Evolutionary conservation across 1,284 basidiomycete genomes (phyloP), one percentile per base, ranked within the genome.

Genomic region (Cryptococcus neoformans): DNA sequence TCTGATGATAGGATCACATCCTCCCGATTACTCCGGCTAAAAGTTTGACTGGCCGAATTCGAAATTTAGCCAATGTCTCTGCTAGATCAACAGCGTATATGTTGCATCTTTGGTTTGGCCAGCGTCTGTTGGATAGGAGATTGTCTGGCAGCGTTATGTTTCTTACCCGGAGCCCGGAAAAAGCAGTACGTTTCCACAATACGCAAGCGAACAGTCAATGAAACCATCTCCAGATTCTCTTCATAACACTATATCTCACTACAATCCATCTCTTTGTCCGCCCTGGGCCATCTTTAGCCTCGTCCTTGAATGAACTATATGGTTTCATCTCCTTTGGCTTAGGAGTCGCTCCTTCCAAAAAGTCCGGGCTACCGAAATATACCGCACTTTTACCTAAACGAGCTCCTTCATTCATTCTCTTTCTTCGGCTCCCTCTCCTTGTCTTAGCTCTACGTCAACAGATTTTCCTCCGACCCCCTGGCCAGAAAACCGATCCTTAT

Each of bases 401-500:
- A 28, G 46, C 64, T 7, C 65, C 60, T 41, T 65, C 69, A 1
- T 28, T 69, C 16, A 41, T 72, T 16, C 55, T 72, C 10, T 54
- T 69, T 9, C 52, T 70, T 3, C 66, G 70, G 0, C 49, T 72
- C 7, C 70, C 69, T 2, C 56, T 72, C 2, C 45, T 72, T 1
- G 53, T 72, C 40, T 51, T 72, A 6, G 63, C 67, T 6, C 52
- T 72, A 1, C 56, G 67, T 16, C 65, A 69, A 51, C 68, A 72
- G 41, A 49, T 69, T 44, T 70, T 64, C 56, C 58, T 67, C 2
- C 63, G 64, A 8, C 67, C 70, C 3, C 47, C 59, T 0, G n/a
- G 49, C 3, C 14, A 34, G 36, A 14, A 34, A 3, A 28, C 40
- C 17, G 51, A 62, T 37, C 81, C 86, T 1, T 87, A 84, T 67